Evolutionary conservation across 768 basidiomycete genomes (phyloP), one percentile per base, ranked within the genome.

Genomic region (Russula lepida): DNA sequence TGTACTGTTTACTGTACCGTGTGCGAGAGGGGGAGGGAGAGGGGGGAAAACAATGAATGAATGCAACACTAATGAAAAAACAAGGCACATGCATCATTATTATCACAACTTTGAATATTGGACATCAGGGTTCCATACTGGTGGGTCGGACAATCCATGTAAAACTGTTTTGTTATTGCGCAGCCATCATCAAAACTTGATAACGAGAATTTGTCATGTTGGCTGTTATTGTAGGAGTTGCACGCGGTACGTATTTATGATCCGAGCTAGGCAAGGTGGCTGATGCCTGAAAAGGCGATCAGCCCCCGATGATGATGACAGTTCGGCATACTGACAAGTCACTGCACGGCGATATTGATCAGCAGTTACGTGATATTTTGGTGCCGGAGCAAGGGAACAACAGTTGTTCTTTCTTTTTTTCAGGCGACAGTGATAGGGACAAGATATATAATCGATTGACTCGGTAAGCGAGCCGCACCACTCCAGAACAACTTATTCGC

Each of bases 151-250:
- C 13, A 15, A 35, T 47, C 48, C 39, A 11, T 50, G 48, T 58
- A 58, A 28, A 49, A 23, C 19, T n/a, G n/a, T 25, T 39, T 39
- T 44, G 25, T 27, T 28, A 41, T 23, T 58, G 49, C 58, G 57
- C 58, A 52, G 58, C 30, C 49, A 30, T 23, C 49, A 44, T 44
- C 43, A 44, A 44, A 51, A 43, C 9, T 25, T 51, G 57, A 58
- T 58, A 32, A 58, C 49, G 30, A 51, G 39, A 60, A 52, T 61
- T 61, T 61, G 60, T 56, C 60, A 53, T n/a, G n/a, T n/a, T n/a
- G n/a, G n/a, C 43, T 15, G 32, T 17, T 41, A 46, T 49, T 50
- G 56, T 57, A 47, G 56, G 60, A 30, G 39, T 21, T n/a, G 27
- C 60, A 57, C n/a, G 60, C 43, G 44, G 56, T 57, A 43, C 56